Evolutionary conservation across 306 rosid species (phyloP).

Genomic region (Trichosanthes truncata): DNA sequence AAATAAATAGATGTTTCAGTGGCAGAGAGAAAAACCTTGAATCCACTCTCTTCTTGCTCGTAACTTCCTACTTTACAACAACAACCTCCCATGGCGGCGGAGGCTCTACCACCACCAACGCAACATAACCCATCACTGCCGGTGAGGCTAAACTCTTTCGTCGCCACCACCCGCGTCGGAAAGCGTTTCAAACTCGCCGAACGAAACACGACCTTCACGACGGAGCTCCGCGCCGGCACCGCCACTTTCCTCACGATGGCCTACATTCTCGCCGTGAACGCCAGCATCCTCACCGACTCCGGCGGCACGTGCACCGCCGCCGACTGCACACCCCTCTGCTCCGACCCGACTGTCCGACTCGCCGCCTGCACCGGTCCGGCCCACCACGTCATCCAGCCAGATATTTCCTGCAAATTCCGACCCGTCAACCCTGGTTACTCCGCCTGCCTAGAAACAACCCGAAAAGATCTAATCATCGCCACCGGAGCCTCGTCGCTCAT

Average conservation of each 20-base stretch:
- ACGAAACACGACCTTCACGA: slow-evolving; percentile 75
- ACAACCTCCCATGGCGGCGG: not conserved
- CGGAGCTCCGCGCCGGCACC: slow-evolving; percentile 94
- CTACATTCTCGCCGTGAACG: slow-evolving; percentile 92
- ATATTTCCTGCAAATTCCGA: slow-evolving; percentile 44
- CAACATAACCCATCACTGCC: not conserved
- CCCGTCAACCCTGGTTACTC: slow-evolving; percentile 84
- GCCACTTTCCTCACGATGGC: slow-evolving; percentile 99
- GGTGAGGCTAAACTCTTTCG: slow-evolving; percentile 41
- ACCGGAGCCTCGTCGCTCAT: slow-evolving; percentile 72
- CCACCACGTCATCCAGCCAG: slow-evolving; percentile 40
- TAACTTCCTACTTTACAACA: not conserved
- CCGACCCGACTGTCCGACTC: slow-evolving; percentile 36
- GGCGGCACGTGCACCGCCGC: slow-evolving; percentile 78
- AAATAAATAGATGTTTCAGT: not conserved
- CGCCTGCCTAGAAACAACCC: slow-evolving; percentile 45
- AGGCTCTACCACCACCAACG: not conserved
- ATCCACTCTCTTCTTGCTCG: not conserved
- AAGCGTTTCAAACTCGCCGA: slow-evolving; percentile 65
- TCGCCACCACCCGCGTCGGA: slow-evolving; percentile 45
- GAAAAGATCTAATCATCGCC: slow-evolving; percentile 79
- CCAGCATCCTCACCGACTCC: slow-evolving; percentile 77
- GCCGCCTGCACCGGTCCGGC: slow-evolving; percentile 30
- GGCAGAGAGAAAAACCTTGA: not conserved
- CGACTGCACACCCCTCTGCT: slow-evolving; percentile 78